Conservation (phyloP, 805 yeast genomes). For the Sugiyamaella americana region DNA sequence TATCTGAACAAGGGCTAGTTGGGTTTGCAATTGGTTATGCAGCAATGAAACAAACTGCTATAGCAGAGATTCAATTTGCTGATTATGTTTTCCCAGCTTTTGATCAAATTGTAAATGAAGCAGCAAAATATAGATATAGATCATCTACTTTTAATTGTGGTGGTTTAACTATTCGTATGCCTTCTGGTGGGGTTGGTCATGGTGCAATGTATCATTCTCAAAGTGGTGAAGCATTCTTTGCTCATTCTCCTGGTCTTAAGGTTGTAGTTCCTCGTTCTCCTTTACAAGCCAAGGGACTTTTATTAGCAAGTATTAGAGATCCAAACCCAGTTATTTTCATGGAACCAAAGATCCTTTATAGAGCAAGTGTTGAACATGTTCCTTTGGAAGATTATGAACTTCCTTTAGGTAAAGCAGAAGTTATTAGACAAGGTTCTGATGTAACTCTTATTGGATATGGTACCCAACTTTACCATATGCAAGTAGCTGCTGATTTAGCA, state of each 20-base stretch:
- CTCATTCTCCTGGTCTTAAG: constrained; percentile 88
- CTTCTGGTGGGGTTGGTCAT: constrained; percentile 96
- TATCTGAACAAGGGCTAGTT: constrained; percentile 91
- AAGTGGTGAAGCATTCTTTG: constrained; percentile 90
- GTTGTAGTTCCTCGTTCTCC: constrained; percentile 87
- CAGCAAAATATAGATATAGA: constrained; percentile 92
- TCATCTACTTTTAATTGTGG: constrained; percentile 87
- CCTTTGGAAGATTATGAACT: constrained; percentile 72
- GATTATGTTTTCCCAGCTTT: constrained; percentile 97
- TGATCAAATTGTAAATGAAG: constrained; percentile 91
- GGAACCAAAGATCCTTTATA: constrained; percentile 85
- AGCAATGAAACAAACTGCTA: constrained; percentile 81
- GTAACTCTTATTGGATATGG: constrained; percentile 78
- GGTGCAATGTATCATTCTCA: constrained; percentile 96
- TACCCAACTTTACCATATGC: constrained; percentile 70
- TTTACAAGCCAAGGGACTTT: constrained; percentile 82
- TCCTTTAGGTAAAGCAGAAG: constrained; percentile 84
- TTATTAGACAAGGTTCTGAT: constrained; percentile 78
- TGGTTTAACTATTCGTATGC: constrained; percentile 91
- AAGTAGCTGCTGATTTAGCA: constrained; percentile 76
- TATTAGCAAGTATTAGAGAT: constrained; percentile 86
- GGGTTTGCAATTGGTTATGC: constrained; percentile 87
- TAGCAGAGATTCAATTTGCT: constrained; percentile 91
- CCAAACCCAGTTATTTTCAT: constrained; percentile 91
- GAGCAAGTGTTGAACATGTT: constrained; percentile 81